Evolutionary conservation across 2,329 filamentous ascomycete genomes (phyloP).

Genomic region (Colletotrichum godetiae): DNA sequence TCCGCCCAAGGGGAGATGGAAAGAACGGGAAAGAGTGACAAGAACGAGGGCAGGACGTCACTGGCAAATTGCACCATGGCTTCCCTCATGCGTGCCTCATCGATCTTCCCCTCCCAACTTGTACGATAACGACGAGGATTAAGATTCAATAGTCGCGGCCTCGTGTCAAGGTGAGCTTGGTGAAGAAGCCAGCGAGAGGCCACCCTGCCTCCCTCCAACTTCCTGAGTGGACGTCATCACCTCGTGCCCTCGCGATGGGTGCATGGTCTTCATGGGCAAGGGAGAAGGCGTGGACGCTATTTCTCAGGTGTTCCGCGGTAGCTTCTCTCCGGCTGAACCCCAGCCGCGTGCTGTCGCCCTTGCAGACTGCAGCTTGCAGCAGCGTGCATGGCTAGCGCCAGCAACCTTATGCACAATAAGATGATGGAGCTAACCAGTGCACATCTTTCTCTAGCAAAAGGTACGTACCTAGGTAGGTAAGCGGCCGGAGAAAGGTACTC

Average conservation of each 20-base stretch:
- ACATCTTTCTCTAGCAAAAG: not conserved
- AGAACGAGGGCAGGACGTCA: not conserved
- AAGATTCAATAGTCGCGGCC: not conserved
- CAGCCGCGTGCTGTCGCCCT: constrained; percentile 1
- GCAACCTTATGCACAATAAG: not conserved
- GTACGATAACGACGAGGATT: not conserved
- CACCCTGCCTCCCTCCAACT: not conserved
- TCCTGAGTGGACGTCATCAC: constrained; percentile 1
- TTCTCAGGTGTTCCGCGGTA: not conserved
- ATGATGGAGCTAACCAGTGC: not conserved
- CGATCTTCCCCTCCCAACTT: not conserved
- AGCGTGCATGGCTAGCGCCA: not conserved
- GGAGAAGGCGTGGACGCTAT: not conserved
- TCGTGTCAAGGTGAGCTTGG: not conserved
- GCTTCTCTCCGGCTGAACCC: not conserved
- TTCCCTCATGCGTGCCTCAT: not conserved
- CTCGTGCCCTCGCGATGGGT: not conserved
- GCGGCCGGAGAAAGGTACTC: not conserved
- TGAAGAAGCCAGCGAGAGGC: not conserved
- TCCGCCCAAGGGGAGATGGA: not conserved
- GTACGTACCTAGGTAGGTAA: too few relatives aligned
- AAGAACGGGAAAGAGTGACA: not conserved
- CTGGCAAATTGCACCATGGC: not conserved
- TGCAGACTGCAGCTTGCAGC: constrained; percentile 1
- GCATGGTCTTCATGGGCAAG: not conserved